Evolutionary conservation across 148 eudicot genomes (phyloP).

Genomic region (Rhododendron griersonianum): DNA sequence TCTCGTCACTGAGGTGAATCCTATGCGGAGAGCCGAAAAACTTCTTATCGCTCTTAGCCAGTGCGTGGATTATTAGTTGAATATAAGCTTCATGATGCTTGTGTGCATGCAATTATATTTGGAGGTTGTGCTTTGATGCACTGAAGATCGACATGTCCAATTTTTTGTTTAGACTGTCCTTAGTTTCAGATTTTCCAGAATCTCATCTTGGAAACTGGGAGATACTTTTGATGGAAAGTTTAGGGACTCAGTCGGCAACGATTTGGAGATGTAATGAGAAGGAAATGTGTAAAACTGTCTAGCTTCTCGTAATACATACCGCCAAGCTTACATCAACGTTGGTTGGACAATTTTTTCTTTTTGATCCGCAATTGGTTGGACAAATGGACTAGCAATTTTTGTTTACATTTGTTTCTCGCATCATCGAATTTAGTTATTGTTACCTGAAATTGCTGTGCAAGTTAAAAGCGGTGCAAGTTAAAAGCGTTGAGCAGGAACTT

Average conservation of each 20-base stretch:
- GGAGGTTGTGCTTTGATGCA: background rate
- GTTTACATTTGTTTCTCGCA: background rate
- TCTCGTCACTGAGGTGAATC: background rate
- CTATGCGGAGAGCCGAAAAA: background rate
- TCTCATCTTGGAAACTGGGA: background rate
- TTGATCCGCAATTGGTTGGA: too few species aligned
- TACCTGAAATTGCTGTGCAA: conserved; percentile 18
- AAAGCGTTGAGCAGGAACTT: conserved; percentile 18
- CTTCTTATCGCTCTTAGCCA: background rate
- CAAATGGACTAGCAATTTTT: background rate
- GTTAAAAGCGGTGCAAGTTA: conserved; percentile 65
- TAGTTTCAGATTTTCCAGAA: background rate
- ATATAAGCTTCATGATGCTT: background rate
- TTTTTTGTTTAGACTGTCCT: background rate
- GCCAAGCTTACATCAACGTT: background rate
- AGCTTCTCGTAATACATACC: background rate
- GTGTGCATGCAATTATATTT: background rate
- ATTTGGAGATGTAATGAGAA: background rate
- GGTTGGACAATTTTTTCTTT: background rate
- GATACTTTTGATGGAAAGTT: too few species aligned
- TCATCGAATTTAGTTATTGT: background rate
- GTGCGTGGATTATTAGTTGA: too few species aligned
- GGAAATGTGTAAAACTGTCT: too few species aligned
- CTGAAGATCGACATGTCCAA: background rate
- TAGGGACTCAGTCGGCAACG: background rate